Conservation (phyloP, 73 alveolate genomes). For the Symbiodinium pilosum region DNA sequence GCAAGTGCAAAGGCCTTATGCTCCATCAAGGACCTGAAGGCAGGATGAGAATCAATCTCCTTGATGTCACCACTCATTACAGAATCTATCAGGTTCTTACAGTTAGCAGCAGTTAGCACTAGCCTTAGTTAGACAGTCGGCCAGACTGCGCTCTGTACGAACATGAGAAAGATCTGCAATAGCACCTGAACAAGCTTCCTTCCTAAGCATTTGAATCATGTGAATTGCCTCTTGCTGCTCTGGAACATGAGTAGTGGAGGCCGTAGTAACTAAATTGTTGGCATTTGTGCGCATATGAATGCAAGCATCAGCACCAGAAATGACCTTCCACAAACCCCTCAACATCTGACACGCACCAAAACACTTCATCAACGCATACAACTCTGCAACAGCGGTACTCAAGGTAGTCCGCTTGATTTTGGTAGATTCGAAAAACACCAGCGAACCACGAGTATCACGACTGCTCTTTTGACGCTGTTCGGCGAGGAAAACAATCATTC, state of each 20-base stretch:
- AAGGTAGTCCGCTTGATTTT: not conserved
- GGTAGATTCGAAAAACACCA: not conserved
- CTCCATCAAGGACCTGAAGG: not conserved
- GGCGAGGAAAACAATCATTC: not conserved
- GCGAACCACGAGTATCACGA: not conserved
- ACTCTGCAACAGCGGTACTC: constrained; percentile 3
- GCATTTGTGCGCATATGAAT: not conserved
- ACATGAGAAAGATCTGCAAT: not conserved
- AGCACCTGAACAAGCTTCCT: not conserved
- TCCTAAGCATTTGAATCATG: not conserved
- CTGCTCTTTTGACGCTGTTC: not conserved
- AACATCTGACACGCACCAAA: not conserved
- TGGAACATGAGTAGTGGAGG: not conserved
- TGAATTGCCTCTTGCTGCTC: constrained; percentile 21
- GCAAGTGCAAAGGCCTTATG: not conserved
- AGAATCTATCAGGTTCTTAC: not conserved
- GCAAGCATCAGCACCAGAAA: not conserved
- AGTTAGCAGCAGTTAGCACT: not conserved
- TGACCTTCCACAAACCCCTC: not conserved
- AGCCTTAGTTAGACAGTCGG: not conserved
- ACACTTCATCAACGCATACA: constrained; percentile 23
- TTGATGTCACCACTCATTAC: not conserved
- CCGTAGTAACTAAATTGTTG: not conserved
- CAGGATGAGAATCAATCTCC: constrained; percentile 1
- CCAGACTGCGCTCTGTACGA: not conserved